These are phyloP conservation scores for Cryptosporidium ryanae DNA, from an alignment of 169 alveolate genomes.

Conservation along the genomic window DNA sequence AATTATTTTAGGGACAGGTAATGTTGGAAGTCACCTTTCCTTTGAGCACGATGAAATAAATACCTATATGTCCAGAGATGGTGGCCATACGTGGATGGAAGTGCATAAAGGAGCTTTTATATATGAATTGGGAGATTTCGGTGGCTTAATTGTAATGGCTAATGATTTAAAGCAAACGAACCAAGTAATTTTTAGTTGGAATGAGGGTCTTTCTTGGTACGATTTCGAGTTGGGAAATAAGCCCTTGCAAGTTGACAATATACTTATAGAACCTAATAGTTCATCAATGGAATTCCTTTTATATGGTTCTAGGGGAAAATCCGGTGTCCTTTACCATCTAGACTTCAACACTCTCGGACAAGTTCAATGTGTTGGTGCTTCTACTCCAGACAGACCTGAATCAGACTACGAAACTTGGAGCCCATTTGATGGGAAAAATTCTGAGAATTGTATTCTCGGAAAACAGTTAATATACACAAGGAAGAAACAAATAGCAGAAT, in stretches of 20 bases:
- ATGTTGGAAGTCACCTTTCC: conserved; percentile 91
- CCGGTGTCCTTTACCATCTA: conserved; percentile 93
- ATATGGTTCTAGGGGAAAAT: conserved; percentile 92
- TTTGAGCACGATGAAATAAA: conserved; percentile 88
- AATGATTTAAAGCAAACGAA: conserved; percentile 88
- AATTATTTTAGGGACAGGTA: conserved; percentile 95
- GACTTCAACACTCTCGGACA: conserved; percentile 95
- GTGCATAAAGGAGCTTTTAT: conserved; percentile 97
- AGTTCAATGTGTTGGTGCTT: conserved; percentile 93
- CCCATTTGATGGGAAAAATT: conserved; percentile 77
- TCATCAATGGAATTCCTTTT: conserved; percentile 93
- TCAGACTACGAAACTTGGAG: conserved; percentile 97
- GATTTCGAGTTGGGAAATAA: conserved; percentile 88
- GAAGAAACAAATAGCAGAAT: conserved; percentile 94
- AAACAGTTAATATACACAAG: conserved; percentile 92
- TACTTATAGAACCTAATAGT: conserved; percentile 96
- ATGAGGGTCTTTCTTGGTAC: conserved; percentile 98
- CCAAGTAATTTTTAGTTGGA: conserved; percentile 92
- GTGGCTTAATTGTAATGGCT: conserved; percentile 98
- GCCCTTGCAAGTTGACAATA: conserved; percentile 91
- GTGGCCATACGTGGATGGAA: conserved; percentile 97
- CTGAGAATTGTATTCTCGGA: conserved; percentile 91
- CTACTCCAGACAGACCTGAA: conserved; percentile 92
- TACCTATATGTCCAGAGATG: conserved; percentile 97
- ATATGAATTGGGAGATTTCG: conserved; percentile 98